A percentile compares a stretch with the other conserved stretches of the same genome.
Conservation (phyloP, 768 basidiomycete genomes). For the Pholiota conissans region DNA sequence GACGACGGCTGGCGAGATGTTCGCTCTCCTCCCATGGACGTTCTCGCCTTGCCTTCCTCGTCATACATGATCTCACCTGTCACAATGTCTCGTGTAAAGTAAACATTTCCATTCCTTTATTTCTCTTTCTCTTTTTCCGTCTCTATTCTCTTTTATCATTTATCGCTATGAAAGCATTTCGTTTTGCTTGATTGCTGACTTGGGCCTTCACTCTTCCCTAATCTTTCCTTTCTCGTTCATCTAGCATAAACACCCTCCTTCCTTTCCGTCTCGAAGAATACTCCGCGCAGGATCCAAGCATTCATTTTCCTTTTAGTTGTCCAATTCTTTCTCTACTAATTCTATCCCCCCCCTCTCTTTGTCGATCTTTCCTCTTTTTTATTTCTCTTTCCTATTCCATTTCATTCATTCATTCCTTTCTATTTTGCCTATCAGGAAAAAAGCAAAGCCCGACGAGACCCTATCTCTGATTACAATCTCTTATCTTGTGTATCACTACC, state of each 20-base stretch:
- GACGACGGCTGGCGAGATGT: neutral
- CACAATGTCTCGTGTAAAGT: slow-evolving; percentile 11
- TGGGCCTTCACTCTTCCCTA: neutral
- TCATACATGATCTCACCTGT: slow-evolving; percentile 2
- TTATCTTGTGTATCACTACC: slow-evolving; percentile 28
- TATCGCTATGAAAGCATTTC: slow-evolving; percentile 1
- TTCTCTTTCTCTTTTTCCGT: slow-evolving; percentile 12
- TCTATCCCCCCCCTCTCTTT: slow-evolving; percentile 2
- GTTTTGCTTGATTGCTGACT: slow-evolving; percentile 5
- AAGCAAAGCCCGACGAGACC: neutral
- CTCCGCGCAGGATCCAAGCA: neutral
- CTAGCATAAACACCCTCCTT: slow-evolving; percentile 8
- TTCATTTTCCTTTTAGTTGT: neutral
- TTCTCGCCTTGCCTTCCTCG: neutral
- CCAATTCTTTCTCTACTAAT: neutral
- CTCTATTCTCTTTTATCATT: neutral
- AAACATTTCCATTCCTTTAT: slow-evolving; percentile 9
- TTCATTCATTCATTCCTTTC: slow-evolving; percentile 1
- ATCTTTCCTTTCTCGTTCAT: slow-evolving; percentile 4
- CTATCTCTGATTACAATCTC: slow-evolving; percentile 19
- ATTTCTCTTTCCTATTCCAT: neutral
- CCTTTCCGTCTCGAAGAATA: neutral
- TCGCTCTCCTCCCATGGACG: slow-evolving; percentile 1
- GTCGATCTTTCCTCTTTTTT: neutral
- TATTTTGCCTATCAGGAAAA: slow-evolving; percentile 15